Evolutionary conservation across 306 rosid species (phyloP).

Genomic region (Styphnolobium japonicum): DNA sequence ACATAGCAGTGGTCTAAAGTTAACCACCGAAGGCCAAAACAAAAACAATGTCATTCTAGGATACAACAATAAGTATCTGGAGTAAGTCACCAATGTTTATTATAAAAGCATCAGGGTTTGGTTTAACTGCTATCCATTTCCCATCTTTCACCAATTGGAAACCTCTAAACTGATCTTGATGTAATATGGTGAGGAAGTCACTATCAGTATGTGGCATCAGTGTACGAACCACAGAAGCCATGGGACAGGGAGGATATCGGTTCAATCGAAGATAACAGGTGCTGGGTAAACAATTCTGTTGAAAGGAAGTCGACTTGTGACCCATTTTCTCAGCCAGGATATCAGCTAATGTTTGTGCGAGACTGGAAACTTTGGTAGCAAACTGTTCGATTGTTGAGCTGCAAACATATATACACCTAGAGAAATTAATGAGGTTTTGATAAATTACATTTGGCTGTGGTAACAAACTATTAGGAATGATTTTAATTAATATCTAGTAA

Average conservation of each 20-base stretch:
- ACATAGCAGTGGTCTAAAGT: not conserved
- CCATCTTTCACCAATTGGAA: constrained; percentile 76
- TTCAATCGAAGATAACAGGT: constrained; percentile 88
- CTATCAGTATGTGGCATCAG: constrained; percentile 89
- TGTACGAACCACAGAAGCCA: constrained; percentile 56
- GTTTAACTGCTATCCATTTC: constrained; percentile 80
- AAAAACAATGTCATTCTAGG: not conserved
- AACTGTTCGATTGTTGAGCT: constrained; percentile 71
- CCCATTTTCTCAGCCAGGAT: constrained; percentile 70
- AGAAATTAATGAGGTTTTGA: not conserved
- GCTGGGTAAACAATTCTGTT: constrained; percentile 61
- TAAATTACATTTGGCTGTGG: not conserved
- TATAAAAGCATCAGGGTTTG: constrained; percentile 74
- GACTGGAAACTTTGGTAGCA: constrained; percentile 63
- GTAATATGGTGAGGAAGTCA: constrained; percentile 83
- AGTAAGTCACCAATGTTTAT: constrained; percentile 90
- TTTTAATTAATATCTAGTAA: not conserved
- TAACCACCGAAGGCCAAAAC: not conserved
- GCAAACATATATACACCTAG: not conserved
- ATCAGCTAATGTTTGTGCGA: constrained; percentile 68
- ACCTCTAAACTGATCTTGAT: constrained; percentile 91
- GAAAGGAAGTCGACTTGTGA: constrained; percentile 51
- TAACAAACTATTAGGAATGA: not conserved
- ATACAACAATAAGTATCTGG: constrained; percentile 49
- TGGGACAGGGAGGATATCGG: constrained; percentile 79